Evolutionary conservation across 2,329 filamentous ascomycete genomes (phyloP).

Genomic region (Pestalotiopsis sp.): DNA sequence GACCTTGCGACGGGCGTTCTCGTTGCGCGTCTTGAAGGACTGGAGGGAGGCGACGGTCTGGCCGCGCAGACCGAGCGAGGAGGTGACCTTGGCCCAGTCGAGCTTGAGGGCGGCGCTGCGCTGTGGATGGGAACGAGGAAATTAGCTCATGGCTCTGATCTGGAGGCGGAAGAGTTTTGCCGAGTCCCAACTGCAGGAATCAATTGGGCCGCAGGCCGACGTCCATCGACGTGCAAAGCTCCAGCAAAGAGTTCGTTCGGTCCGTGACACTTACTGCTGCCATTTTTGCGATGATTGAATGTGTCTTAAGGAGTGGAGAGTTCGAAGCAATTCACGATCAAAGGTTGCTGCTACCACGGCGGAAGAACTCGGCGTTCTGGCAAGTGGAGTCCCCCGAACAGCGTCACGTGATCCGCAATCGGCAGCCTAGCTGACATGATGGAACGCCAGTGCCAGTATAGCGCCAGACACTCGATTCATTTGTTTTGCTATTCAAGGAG

Average conservation of each 20-base stretch:
- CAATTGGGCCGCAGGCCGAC: constrained; percentile 23
- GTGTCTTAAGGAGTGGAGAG: constrained; percentile 49
- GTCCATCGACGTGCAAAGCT: constrained; percentile 1
- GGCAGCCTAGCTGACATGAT: constrained; percentile 17
- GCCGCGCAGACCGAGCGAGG: constrained; percentile 93
- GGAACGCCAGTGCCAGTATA: neutral
- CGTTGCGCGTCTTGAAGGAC: constrained; percentile 99
- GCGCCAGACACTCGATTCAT: neutral
- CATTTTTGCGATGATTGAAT: constrained; percentile 61
- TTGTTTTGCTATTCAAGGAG: too few relatives aligned
- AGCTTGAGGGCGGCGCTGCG: constrained; percentile 98
- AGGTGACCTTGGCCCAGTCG: constrained; percentile 96
- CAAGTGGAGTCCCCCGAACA: neutral
- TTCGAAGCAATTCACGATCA: constrained; percentile 48
- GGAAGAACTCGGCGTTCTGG: constrained; percentile 32
- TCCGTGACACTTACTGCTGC: constrained; percentile 62
- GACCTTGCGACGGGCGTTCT: constrained; percentile 95
- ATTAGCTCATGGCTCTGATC: constrained; percentile 53
- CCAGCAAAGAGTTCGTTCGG: constrained; percentile 25
- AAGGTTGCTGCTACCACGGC: constrained; percentile 48
- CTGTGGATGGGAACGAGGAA: constrained; percentile 55
- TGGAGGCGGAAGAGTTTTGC: constrained; percentile 15
- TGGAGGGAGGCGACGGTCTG: constrained; percentile 90
- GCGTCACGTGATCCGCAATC: neutral
- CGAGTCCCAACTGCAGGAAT: constrained; percentile 15